phyloP scores from a whole-genome alignment of 2,329 filamentous ascomycete species.

The Nemania sp. region DNA sequence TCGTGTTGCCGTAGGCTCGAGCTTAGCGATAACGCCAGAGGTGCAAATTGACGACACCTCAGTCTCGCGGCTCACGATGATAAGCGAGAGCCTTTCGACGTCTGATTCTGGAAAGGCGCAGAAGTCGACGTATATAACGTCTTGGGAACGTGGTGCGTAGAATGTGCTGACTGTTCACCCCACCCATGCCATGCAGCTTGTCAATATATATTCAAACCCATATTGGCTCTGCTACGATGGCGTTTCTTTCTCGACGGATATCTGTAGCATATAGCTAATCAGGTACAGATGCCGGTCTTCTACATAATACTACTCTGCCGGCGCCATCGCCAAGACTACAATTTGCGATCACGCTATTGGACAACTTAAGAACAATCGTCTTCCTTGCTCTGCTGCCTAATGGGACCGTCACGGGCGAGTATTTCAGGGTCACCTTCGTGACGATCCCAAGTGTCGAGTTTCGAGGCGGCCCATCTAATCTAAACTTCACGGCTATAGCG shows the following conservation, averaged over 20 bases:
- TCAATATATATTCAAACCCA: too few relatives aligned
- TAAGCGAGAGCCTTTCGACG: slow-evolving; percentile 23
- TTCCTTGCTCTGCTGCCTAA: slow-evolving; percentile 26
- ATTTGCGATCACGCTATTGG: slow-evolving; percentile 7
- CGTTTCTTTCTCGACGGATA: too few relatives aligned
- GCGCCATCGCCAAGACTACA: slow-evolving; percentile 2
- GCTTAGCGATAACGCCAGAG: slow-evolving; percentile 32
- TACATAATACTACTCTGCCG: neutral
- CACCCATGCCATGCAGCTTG: too few relatives aligned
- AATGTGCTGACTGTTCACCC: too few relatives aligned
- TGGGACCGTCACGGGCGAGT: slow-evolving; percentile 12
- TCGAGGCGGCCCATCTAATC: slow-evolving; percentile 27
- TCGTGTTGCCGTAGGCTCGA: slow-evolving; percentile 31
- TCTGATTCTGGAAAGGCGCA: slow-evolving; percentile 26
- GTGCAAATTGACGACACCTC: slow-evolving; percentile 4
- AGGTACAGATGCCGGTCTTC: neutral
- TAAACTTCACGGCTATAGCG: slow-evolving; percentile 35
- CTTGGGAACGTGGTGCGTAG: slow-evolving; percentile 3
- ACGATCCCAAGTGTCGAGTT: slow-evolving; percentile 24
- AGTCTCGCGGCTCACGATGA: slow-evolving; percentile 25
- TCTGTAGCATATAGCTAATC: neutral
- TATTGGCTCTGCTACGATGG: too few relatives aligned
- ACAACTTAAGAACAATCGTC: neutral
- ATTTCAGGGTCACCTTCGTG: neutral
- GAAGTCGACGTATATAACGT: slow-evolving; percentile 2